Evolutionary conservation across 768 basidiomycete genomes (phyloP).

Genomic region (Mycena haematopus): DNA sequence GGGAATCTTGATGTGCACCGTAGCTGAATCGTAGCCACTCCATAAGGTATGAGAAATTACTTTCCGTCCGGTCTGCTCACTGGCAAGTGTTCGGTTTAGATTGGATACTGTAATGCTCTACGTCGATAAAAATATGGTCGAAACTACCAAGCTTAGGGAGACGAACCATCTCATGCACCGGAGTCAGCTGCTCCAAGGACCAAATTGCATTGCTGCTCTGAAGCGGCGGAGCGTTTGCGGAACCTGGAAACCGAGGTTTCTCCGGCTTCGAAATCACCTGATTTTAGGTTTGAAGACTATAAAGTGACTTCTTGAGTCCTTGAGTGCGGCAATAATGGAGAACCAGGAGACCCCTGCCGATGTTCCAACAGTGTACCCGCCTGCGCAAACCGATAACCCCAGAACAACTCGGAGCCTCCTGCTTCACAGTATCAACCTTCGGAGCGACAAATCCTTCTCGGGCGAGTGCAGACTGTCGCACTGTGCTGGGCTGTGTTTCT

Average conservation of each 20-base stretch:
- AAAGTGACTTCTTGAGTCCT: background rate
- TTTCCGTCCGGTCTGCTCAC: background rate
- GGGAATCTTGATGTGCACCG: background rate
- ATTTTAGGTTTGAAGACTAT: background rate
- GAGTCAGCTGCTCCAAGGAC: too few species aligned
- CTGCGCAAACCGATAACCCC: background rate
- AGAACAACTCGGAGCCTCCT: background rate
- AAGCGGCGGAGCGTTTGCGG: background rate
- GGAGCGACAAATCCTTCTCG: constrained; percentile 10
- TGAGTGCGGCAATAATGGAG: background rate
- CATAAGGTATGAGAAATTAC: background rate
- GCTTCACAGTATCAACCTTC: constrained; percentile 9
- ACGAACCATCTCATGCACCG: too few species aligned
- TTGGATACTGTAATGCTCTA: too few species aligned
- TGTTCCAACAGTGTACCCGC: background rate
- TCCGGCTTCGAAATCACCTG: background rate
- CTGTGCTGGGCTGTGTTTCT: constrained; percentile 25
- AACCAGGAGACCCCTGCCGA: background rate
- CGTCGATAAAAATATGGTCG: too few species aligned
- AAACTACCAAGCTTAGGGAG: too few species aligned
- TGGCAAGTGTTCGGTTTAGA: background rate
- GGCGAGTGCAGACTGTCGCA: constrained; percentile 14
- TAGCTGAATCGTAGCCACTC: background rate
- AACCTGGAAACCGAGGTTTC: background rate
- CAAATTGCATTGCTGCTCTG: too few species aligned